Base-by-base conservation (phyloP, 805 yeast species). In the Wickerhamomyces strasburgensis region DNA sequence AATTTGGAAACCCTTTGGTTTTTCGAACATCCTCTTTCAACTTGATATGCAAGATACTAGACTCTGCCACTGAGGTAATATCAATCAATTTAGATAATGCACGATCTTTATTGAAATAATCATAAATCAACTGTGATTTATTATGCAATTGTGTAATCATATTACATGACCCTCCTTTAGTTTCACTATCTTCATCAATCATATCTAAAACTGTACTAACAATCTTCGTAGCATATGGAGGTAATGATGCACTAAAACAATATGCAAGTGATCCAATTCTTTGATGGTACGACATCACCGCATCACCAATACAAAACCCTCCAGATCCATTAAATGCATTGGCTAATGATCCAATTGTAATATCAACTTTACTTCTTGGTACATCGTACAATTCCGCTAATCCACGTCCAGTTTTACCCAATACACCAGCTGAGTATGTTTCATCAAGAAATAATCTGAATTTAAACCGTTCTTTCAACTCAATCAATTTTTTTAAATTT, bases 191-290 rank as follows among this genome's bases (percentile, higher is more conserved):
- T 18, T 61, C 47, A 27, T 67, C 70, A 44, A 86, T 64, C 28
- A 76, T 58, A 13, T 65, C 53, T 28, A 86, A 65, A 0, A 75
- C 72, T 36, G 67, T 67, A 1, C 84, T 72, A 1, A 73, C 74
- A 3, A 80, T 78, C 39, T 67, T 72, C 1, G 95, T 95, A 29
- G 87, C 74, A 61, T 84, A 90, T 17, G 97, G 94, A 10, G 98
- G 98, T 57, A 90, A 73, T 1, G 96, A 75, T 6, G 98, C 98
- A 52, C 95, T 84, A 59, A 86, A 93, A 43, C 93, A 93, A 57
- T 87, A 93, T 3, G 96, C 96, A 47, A 72, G 70, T 11, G 95
- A 85, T 17, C 87, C 83, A 52, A 93, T 82, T 58, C 95, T 78
- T 69, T 93, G 98, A 64, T 90, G 96, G 49, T 80, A 80, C 24